Percentiles rank a stretch among this genome's conserved stretches.
Evolutionary conservation across 805 yeast genomes (phyloP).

Genomic region (Wickerhamiella siamensis): DNA sequence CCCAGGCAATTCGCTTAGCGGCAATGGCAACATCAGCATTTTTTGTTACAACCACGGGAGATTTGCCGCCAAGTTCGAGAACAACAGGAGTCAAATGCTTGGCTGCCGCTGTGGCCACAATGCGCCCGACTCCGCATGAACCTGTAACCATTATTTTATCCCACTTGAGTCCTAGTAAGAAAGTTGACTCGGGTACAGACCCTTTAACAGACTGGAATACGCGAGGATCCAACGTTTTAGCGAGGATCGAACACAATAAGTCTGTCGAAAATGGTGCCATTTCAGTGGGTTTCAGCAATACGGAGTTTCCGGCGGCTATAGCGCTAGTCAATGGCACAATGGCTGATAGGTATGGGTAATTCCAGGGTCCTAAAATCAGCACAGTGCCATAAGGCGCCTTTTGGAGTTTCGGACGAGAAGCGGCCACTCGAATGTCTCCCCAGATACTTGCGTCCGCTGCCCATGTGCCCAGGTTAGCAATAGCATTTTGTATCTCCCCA

Average conservation of each 20-base stretch:
- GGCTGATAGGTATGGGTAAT: conserved; percentile 54
- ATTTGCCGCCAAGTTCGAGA: conserved; percentile 78
- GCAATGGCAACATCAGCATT: conserved; percentile 27
- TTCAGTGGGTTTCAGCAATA: conserved; percentile 61
- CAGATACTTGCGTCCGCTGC: conserved; percentile 32
- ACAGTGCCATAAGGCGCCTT: conserved; percentile 40
- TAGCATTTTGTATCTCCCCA: conserved; percentile 44
- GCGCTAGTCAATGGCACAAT: conserved; percentile 59
- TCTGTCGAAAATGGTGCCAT: conserved; percentile 43
- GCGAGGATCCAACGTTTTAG: conserved; percentile 37
- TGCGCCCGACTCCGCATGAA: conserved; percentile 54
- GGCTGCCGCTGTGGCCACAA: conserved; percentile 64
- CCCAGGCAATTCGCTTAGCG: conserved; percentile 58
- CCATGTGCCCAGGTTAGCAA: conserved; percentile 48
- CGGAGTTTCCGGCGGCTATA: conserved; percentile 70
- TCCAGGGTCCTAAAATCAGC: conserved; percentile 58
- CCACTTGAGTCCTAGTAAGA: conserved; percentile 44
- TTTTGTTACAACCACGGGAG: conserved; percentile 58
- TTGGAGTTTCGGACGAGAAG: conserved; percentile 1
- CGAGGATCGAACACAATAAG: conserved; percentile 40
- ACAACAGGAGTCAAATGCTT: conserved; percentile 61
- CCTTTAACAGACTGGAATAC: conserved; percentile 57
- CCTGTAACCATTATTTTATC: conserved; percentile 82
- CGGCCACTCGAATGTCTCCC: conserved; percentile 13
- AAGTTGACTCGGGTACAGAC: conserved; percentile 44